Evolutionary conservation across 495 filamentous ascomycete species (phyloP).

Genomic region (Chaetomium cochliodes): DNA sequence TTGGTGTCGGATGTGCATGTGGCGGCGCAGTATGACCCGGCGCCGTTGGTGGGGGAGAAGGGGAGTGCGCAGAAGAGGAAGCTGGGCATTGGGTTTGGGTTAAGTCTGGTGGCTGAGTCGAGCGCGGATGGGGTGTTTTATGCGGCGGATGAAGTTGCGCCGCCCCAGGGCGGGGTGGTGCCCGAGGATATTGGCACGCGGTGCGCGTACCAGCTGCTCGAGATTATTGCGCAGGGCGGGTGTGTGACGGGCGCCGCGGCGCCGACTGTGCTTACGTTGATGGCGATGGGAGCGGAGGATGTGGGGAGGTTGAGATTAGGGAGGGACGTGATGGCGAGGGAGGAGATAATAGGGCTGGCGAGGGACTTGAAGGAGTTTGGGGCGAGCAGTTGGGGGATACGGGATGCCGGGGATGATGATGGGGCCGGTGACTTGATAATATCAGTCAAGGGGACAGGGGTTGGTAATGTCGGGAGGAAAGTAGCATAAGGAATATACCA

Average conservation of each 20-base stretch:
- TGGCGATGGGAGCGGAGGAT: slow-evolving; percentile 88
- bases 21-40: slow-evolving; percentile 63
- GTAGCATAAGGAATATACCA: slow-evolving; percentile 62
- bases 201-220: slow-evolving; percentile 86
- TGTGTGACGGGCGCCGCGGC: slow-evolving; percentile 70
- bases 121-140: slow-evolving; percentile 75
- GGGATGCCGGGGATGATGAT: slow-evolving; percentile 57
- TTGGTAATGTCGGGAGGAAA: slow-evolving; percentile 94
- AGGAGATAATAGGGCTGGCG: slow-evolving; percentile 72
- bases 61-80: slow-evolving; percentile 55
- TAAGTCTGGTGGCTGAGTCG: slow-evolving; percentile 88
- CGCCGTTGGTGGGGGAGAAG: slow-evolving; percentile 64
- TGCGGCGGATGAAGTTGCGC: slow-evolving; percentile 80
- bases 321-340: slow-evolving; percentile 75
- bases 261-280: slow-evolving; percentile 73
- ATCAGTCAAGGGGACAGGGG: slow-evolving; percentile 87
- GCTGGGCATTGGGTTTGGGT: slow-evolving; percentile 76
- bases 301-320: slow-evolving; percentile 58
- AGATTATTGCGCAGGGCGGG: slow-evolving; percentile 76
- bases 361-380: slow-evolving; percentile 85
- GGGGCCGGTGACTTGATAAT: slow-evolving; percentile 71
- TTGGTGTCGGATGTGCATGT: slow-evolving; percentile 84
- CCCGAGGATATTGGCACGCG: slow-evolving; percentile 88
- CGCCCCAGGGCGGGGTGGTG: slow-evolving; percentile 73
- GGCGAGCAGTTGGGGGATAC: slow-evolving; percentile 79